Evolutionary conservation across 177 flowering plant genomes (phyloP).

Genomic region (Vitis hybrid): DNA sequence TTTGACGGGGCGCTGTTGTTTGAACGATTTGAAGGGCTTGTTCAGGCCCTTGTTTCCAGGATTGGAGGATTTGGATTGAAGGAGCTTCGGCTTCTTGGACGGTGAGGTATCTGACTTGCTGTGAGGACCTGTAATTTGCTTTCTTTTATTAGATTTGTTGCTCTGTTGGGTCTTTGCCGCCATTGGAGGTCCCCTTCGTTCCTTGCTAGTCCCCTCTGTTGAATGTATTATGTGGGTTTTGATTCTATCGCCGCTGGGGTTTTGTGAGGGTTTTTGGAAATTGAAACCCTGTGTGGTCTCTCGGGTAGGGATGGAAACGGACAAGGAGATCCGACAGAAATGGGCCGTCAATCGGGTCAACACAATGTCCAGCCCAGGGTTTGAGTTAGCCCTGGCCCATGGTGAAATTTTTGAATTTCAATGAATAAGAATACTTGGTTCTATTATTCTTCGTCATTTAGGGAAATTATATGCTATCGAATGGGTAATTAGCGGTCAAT

Average conservation of each 20-base stretch:
- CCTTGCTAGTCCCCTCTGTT: too few species aligned
- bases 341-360: too few species aligned
- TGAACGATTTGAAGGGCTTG: slow-evolving; percentile 25
- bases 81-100: slow-evolving; percentile 41
- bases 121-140: slow-evolving; percentile 19
- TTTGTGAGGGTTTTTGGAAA: slow-evolving; percentile 9
- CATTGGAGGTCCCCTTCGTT: slow-evolving; percentile 33
- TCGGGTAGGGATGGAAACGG: too few species aligned
- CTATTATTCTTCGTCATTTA: too few species aligned
- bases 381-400: too few species aligned
- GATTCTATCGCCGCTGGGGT: not conserved
- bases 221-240: too few species aligned
- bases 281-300: too few species aligned
- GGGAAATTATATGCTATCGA: not conserved
- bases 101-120: slow-evolving; percentile 6
- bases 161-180: slow-evolving; percentile 43
- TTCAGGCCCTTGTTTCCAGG: slow-evolving; percentile 14
- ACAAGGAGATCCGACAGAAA: too few species aligned
- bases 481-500: not conserved
- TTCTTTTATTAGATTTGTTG: slow-evolving; percentile 42
- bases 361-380: too few species aligned
- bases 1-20: slow-evolving; percentile 10
- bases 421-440: too few species aligned
- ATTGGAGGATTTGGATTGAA: slow-evolving; percentile 13
- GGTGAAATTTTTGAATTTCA: too few species aligned